Evolutionary conservation across 176 grass and related monocot species (phyloP), one percentile per base, ranked within the genome.

Genomic region (Carex kokanica): DNA sequence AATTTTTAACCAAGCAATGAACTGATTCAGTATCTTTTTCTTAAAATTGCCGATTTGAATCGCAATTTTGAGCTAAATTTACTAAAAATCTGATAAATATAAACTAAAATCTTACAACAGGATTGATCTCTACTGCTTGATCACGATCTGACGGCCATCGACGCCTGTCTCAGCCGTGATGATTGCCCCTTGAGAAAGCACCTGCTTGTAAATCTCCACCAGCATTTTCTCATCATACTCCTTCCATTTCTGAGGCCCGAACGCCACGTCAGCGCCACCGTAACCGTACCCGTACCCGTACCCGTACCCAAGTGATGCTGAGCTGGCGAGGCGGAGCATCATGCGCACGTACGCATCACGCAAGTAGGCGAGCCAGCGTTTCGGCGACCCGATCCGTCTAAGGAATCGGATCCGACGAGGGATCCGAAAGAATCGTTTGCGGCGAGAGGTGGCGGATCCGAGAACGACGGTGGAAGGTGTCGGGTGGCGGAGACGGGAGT

Each of bases 171-270:
- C 75, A 77, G 52, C 2, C 17, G 70, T 55, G 0, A 77, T 54
- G 12, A 79, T 15, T 41, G 34, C n/a, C 38, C 87, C 87, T 62
- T 86, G 81, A 27, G 82, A 45, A 53, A 91, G 80, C 0, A 94
- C 23, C 78, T 87, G 85, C 83, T 82, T 65, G 87, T 94, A 94
- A 77, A 91, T 86, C 78, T 91, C 89, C 20, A 91, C 85, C 49
- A 91, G 79, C 83, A 89, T 72, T 69, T 89, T 94, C 79, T 89
- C 83, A 23, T 94, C 89, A 49, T 91, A 89, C 80, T 94, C 92
- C 83, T 89, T 94, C 77, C 63, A 69, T 47, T n/a, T 64, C 67
- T 56, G 60, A 27, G 64, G 79, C 32, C 55, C 82, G 23, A 29
- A n/a, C 77, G 86, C 88, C 31, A 86, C 81, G 5, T 89, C 92